Evolutionary conservation across 2,329 filamentous ascomycete genomes (phyloP), one percentile per base, ranked within the genome.

Genomic region (Aureobasidium sp.): DNA sequence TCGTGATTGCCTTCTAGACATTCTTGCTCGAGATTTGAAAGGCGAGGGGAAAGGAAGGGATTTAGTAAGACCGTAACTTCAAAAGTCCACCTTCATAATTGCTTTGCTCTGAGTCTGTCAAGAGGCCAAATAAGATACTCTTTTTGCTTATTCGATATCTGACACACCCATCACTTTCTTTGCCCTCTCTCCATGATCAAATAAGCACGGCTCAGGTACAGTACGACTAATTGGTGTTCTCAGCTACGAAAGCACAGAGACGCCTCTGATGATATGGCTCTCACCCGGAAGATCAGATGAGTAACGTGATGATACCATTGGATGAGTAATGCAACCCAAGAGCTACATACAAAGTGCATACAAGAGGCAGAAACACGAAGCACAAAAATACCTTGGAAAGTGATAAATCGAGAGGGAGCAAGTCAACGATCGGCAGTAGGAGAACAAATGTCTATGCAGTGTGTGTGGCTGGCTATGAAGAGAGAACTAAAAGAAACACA

Each of bases 391-490:
- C 20, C 20, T 9, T 3, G 41, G 22, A 1, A 8, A n/a, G 25
- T 7, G 44, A 27, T 5, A 27, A 15, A 48, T 12, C 11, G 8
- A 22, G 12, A 25, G 1, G 8, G 8, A 27, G 6, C 9, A 11
- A 9, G 15, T 11, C 25, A 48, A n/a, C 11, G 15, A 29, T n/a
- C 14, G 22, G 20, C 12, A 41, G 51, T 29, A 29, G 27, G 22
- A 42, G 17, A 55, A 42, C 20, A 42, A 55, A 55, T 55, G 51
- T 55, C 51, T 55, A 55, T 55, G 51, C 51, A 53, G 51, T 55
- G 36, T 55, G 29, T 42, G 36, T 52, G 31, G 49, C 29, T 55
- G 51, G 37, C 51, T 31, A 55, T 41, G 22, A 17, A 12, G 8
- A 31, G 17, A 55, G 31, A 39, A 22, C 11, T n/a, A 42, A 29